Evolutionary conservation across 176 grass and related monocot genomes (phyloP), one percentile per base, ranked within the genome.

Genomic region (Alopecurus myosuroides): DNA sequence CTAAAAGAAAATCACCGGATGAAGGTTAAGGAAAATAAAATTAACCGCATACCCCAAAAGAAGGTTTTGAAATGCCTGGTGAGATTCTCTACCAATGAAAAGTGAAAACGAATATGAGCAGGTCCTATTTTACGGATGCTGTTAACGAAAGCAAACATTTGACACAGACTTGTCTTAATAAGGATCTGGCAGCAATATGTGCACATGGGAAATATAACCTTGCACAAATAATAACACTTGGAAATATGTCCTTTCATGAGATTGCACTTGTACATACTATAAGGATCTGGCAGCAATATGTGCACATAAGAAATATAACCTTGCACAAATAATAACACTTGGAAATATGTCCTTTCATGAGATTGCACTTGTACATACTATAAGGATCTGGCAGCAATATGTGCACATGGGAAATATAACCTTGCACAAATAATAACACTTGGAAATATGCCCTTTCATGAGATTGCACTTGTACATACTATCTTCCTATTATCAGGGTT

Each of bases 1-100:
- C 88, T 96, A 86, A 65, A 82, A 62, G 55, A 57, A 85, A 89
- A 50, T 68, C 15, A 52, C 58, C 67, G 30, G 26, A 52, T 48
- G 33, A 80, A 45, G 64, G 58, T 56, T 84, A 86, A 79, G 19
- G 35, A 88, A 77, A 73, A 77, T 70, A 29, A 26, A 80, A 70
- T 20, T 25, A 74, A 62, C 22, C 23, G 23, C 7, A 36, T 36
- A 64, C 65, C 19, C 17, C 9, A 62, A 17, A 31, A 73, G 25
- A 66, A 53, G 17, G 9, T 81, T 33, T 85, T 23, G 40, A 82
- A 82, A 67, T 87, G 25, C 35, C 78, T 78, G 51, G 26, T 76
- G 44, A 64, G 53, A 62, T 85, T 81, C 49, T 53, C 23, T 41
- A 76, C 1, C 9, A 30, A 4, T 48, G 44, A 33, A 74, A 74